Conservation (phyloP, 306 rosid species). For the Phaseolus lunatus region DNA sequence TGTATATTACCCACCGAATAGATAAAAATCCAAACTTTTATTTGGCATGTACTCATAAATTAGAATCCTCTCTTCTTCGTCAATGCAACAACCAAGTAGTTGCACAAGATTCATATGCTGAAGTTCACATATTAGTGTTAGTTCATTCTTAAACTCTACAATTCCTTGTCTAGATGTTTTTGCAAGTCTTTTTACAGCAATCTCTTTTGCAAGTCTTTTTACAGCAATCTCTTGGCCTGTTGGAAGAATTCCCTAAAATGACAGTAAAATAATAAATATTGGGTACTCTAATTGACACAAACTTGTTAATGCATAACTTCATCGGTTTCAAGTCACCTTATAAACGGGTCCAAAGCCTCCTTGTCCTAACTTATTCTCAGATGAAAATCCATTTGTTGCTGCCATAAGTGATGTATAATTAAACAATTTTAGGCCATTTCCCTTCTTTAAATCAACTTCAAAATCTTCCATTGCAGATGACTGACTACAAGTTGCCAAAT, state of each 20-base stretch:
- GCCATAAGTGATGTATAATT: background rate
- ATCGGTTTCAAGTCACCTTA: background rate
- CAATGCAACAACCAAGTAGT: slow-evolving; percentile 43
- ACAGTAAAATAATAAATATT: too few species aligned
- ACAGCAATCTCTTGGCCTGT: background rate
- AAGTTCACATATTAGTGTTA: background rate
- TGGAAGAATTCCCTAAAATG: background rate
- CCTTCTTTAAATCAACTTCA: background rate
- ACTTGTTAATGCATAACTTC: too few species aligned
- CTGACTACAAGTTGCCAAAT: too few species aligned
- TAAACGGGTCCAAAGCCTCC: background rate
- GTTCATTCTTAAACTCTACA: background rate
- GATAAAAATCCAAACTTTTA: slow-evolving; percentile 40
- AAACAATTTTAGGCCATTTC: background rate
- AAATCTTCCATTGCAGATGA: background rate
- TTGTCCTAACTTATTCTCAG: background rate
- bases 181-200: background rate
- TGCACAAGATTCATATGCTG: background rate
- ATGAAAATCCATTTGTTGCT: background rate
- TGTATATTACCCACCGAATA: slow-evolving; percentile 37
- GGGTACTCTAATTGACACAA: too few species aligned
- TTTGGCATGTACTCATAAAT: slow-evolving; percentile 47
- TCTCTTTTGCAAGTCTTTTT: background rate
- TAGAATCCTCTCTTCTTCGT: slow-evolving; percentile 39
- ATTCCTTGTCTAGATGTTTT: background rate